Base-by-base conservation (phyloP, 352 stramenopile species). In the Globisporangium yorkense region DNA sequence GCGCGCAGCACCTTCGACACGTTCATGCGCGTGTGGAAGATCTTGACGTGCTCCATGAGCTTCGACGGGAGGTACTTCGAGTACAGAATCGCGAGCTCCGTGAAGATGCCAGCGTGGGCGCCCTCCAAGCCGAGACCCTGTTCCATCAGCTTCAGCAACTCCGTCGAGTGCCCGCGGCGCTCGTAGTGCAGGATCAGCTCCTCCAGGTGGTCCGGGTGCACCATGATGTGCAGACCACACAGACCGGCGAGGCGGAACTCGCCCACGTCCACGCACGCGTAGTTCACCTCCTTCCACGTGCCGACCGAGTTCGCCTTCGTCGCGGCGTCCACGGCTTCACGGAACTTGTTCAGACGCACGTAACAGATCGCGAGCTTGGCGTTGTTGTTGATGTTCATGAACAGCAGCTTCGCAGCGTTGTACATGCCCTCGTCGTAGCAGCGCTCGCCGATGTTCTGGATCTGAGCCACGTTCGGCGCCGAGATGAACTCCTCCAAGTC, bases 331-430 rank as follows among this genome's bases (percentile, higher is more conserved):
- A 99, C 97, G 52, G 98, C 98, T 71, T 99, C 97, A 56, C 97
- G 84, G 86, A 98, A 99, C 74, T 99, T 97, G 56, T 96, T 93
- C 18, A 99, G 86, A 70, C 98, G 92, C 57, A 99, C 97, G 71
- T 98, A 98, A 83, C 97, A 99, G 62, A 99, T 96, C 33, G 98
- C 97, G 50, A 99, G 86, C 86, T 99, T 99, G 33, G 97, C 98
- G 77, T 99, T 99, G 89, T 99, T 99, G 89, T 99, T 99, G 77
- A 99, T 99, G 74, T 98, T 99, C 67, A 97, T 93, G 81, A 99
- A 99, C 45, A 99, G 71, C 55, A 99, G 80, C 77, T 99, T 99
- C 3, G 97, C 96, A 41, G 98, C 97, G 62, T 98, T 94, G 81
- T 99, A 99, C 70, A 99, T 95, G 54, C 94, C 96, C 81, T 99